Evolutionary conservation across 208 protist genomes (phyloP), one percentile per base, ranked within the genome.

Genomic region (Porcisia hertigi): DNA sequence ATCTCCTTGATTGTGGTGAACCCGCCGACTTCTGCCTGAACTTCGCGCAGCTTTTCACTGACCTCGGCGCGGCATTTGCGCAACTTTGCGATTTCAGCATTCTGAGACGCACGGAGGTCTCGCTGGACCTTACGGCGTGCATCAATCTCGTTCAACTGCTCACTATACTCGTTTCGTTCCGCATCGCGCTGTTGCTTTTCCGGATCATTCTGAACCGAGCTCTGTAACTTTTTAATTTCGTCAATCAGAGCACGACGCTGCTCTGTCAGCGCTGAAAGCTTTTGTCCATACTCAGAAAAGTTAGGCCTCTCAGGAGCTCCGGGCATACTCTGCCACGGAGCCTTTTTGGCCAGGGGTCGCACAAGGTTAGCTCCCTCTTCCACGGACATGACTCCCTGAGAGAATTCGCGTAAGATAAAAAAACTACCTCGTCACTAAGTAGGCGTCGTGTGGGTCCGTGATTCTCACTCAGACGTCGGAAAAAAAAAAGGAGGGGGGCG

Each of bases 1-100:
- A 97, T 88, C 41, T 97, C 92, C 23, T 86, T 83, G 0, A 88
- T 36, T 55, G 55, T 85, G 4, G 83, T 84, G 71, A 97, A 94
- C 11, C 82, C 87, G n/a, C 89, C 88, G 16, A 97, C 76, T 36
- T 92, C 83, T 39, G 77, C 60, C 45, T 90, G 86, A 11, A 95
- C 75, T 0, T 69, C 65, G 34, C 88, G 87, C 25, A 94, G 85
- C 47, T 90, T 85, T 34, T 83, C 85, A 7, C 75, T 66, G 5
- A 82, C 55, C 49, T 97, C 89, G 18, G 78, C 79, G 14, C 86
- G 82, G 58, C 85, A 71, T 80, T 93, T 87, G 47, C 89, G 84
- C 45, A 93, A 41, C 57, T 77, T 80, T 4, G 86, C 76, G 52
- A 95, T 92, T 54, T 94, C 86, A 25, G 85, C 83, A 58, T 92